Conservation (phyloP, 257 asterid species). For the Linderniella brevidens region DNA sequence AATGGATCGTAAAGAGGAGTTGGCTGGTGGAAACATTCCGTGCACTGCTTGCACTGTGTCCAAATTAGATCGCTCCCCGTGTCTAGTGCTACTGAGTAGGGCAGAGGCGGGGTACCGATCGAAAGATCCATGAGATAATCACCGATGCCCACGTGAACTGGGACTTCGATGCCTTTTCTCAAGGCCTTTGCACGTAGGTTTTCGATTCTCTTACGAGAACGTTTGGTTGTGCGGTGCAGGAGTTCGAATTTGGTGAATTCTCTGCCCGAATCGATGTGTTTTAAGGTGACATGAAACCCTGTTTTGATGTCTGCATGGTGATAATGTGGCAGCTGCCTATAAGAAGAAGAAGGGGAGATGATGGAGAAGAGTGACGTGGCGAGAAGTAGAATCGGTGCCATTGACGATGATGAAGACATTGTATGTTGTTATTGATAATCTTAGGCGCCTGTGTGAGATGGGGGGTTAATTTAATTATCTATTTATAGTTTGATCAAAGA, state of each 20-base stretch:
- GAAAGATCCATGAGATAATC: conserved; percentile 58
- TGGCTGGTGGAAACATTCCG: conserved; percentile 39
- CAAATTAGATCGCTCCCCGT: conserved; percentile 72
- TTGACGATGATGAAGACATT: too few relatives aligned
- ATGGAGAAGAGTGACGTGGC: too few relatives aligned
- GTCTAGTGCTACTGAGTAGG: conserved; percentile 49
- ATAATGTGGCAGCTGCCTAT: too few relatives aligned
- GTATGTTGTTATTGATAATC: too few relatives aligned
- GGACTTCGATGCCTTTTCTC: conserved; percentile 22
- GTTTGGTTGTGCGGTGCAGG: conserved; percentile 46
- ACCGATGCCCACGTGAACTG: conserved; percentile 57
- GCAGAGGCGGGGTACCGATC: conserved; percentile 45
- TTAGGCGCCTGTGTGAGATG: too few relatives aligned
- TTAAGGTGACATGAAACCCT: conserved; percentile 42
- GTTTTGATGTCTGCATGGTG: too few relatives aligned
- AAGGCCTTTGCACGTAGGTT: conserved; percentile 28
- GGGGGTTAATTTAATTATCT: too few relatives aligned
- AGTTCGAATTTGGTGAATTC: conserved; percentile 49
- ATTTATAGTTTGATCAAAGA: too few relatives aligned
- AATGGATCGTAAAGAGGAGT: conserved; percentile 52
- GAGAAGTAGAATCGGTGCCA: too few relatives aligned
- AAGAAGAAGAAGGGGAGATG: too few relatives aligned
- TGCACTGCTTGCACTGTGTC: conserved; percentile 81
- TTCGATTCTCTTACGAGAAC: conserved; percentile 37
- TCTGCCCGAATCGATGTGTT: conserved; percentile 40